A percentile compares a stretch with the other conserved stretches of the same genome.
Conservation (phyloP, 192 early-diverging fungal species). For the Phycomyces blakesleeanus region DNA sequence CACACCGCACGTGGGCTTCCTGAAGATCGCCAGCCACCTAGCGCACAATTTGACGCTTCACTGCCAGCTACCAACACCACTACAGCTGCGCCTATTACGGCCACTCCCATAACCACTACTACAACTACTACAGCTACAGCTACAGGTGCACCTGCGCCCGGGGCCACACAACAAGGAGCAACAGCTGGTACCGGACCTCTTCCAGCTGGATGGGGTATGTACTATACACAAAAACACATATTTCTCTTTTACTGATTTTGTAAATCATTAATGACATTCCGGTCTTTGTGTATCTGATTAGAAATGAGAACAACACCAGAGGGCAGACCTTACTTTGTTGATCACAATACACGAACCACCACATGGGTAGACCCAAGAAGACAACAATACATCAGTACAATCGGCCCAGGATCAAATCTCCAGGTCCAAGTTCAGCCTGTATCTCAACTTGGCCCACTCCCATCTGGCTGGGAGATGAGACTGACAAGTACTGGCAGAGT, state of each 20-base stretch:
- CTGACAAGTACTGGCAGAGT: constrained; percentile 91
- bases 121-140: constrained; percentile 11
- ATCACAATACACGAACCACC: constrained; percentile 86
- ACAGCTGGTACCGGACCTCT: constrained; percentile 64
- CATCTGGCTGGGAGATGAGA: constrained; percentile 98
- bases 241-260: too few species aligned
- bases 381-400: constrained; percentile 57
- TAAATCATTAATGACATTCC: too few species aligned
- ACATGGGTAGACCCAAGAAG: constrained; percentile 89
- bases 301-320: constrained; percentile 77
- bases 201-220: constrained; percentile 68
- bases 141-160: constrained; percentile 11
- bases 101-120: background rate
- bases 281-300: background rate
- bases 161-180: constrained; percentile 28
- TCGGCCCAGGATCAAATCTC: constrained; percentile 47
- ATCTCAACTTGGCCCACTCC: constrained; percentile 81
- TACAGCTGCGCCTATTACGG: constrained; percentile 25
- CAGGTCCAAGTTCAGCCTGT: constrained; percentile 71
- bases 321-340: constrained; percentile 83
- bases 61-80: constrained; percentile 13
- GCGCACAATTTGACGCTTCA: background rate
- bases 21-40: constrained; percentile 45
- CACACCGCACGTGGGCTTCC: constrained; percentile 82
- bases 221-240: too few species aligned